Base-by-base conservation (phyloP, 495 filamentous ascomycete species). In the Penicillium steckii region DNA sequence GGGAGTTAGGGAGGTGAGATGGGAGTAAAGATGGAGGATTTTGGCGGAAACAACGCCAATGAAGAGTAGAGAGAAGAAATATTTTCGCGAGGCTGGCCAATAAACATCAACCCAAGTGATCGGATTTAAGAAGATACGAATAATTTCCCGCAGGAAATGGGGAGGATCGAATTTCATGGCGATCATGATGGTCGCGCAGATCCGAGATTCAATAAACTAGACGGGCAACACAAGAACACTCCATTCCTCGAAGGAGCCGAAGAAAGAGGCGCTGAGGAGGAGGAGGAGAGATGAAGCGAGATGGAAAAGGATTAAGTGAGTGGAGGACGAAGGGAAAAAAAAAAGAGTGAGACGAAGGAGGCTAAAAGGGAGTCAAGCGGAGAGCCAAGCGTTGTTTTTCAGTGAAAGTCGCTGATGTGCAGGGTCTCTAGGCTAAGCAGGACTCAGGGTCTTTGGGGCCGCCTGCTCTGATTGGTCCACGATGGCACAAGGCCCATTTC, bases 11-110 rank as follows among this genome's bases (percentile, higher is more conserved):
- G 71, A 72, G 45, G 62, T 59, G 13, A 68, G 43, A 46, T 74
- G 71, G 22, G 69, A 67, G 57, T 67, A 71, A 44, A 74, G 62
- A 55, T 71, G 71, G 22, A 72, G 57, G 10, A 61, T 1, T 57
- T 74, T 74, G 15, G 71, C 69, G 41, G 56, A 49, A 40, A 74
- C 54, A 9, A 70, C 60, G 5, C 69, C 52, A 43, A 72, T 59
- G 27, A 70, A 58, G 8, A 58, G 53, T 15, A 74, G 59, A 13
- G 66, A 57, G 50, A 74, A 74, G 52, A 62, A 72, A 30, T 65
- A 71, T 26, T 66, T 61, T 42, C 71, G 66, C 17, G 60, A 59
- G 17, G 55, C 61, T 3, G 64, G 60, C 70, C 70, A 73, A 44
- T 57, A 61, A 15, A 52, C 42, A 27, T 71, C 66, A 43, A 71